These are phyloP conservation scores for Scheffersomyces spartinae DNA, from an alignment of 805 yeast species.

Conservation along the genomic window DNA sequence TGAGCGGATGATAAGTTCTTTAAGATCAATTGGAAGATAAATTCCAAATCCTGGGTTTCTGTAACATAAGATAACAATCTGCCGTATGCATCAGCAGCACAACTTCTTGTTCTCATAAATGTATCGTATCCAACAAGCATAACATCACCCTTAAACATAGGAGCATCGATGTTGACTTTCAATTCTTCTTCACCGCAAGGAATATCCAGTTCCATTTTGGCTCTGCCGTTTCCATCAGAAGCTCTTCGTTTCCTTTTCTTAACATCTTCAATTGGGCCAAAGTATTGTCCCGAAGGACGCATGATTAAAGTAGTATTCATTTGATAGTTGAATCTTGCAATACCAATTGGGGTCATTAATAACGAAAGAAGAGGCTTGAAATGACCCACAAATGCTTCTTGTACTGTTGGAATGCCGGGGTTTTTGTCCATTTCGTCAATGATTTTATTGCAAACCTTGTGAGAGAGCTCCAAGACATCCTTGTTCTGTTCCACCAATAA, in stretches of 20 bases:
- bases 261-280: slow-evolving; percentile 9
- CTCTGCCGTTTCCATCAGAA: slow-evolving; percentile 6
- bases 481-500: slow-evolving; percentile 79
- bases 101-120: slow-evolving; percentile 62
- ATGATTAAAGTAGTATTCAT: slow-evolving; percentile 70
- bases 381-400: slow-evolving; percentile 43
- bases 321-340: slow-evolving; percentile 75
- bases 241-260: slow-evolving; percentile 37
- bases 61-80: slow-evolving; percentile 41
- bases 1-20: slow-evolving; percentile 46
- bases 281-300: slow-evolving; percentile 62
- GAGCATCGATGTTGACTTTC: slow-evolving; percentile 82
- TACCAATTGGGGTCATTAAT: slow-evolving; percentile 89
- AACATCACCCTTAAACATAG: slow-evolving; percentile 85
- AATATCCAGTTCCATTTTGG: slow-evolving; percentile 14
- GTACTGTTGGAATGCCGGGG: slow-evolving; percentile 30
- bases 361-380: slow-evolving; percentile 50
- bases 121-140: slow-evolving; percentile 69
- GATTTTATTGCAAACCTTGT: slow-evolving; percentile 46
- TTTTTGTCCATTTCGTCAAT: slow-evolving; percentile 32
- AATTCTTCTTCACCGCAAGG: slow-evolving; percentile 47
- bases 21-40: slow-evolving; percentile 25
- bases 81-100: slow-evolving; percentile 72
- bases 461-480: slow-evolving; percentile 55
- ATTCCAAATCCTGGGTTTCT: slow-evolving; percentile 22